A percentile compares a stretch with the other conserved stretches of the same genome.
These are phyloP conservation scores for Pseudocercospora macadamiae DNA, from an alignment of 2,329 filamentous ascomycete species.

Conservation along the genomic window DNA sequence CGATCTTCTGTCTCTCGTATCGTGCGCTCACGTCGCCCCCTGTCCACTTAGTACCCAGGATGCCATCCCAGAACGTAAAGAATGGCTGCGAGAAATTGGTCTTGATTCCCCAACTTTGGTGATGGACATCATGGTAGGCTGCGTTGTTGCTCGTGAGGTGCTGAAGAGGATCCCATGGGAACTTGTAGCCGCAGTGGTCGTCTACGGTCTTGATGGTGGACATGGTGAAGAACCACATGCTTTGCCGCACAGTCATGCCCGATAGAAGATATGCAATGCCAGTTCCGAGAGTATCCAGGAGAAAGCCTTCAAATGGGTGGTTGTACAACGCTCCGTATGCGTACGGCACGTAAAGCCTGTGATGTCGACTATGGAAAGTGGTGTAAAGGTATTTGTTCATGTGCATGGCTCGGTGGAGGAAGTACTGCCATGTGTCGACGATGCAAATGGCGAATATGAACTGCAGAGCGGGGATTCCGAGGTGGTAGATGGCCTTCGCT, in stretches of 20 bases:
- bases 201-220: constrained; percentile 96
- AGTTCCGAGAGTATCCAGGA: constrained; percentile 87
- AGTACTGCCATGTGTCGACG: constrained; percentile 98
- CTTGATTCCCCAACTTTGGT: constrained; percentile 99
- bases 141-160: constrained; percentile 93
- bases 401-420: constrained; percentile 94
- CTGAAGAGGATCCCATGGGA: constrained; percentile 94
- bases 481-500: constrained; percentile 79
- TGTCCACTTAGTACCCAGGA: constrained; percentile 81
- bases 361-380: constrained; percentile 91
- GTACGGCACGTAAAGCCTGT: constrained; percentile 96
- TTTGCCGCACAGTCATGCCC: constrained; percentile 81
- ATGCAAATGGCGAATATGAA: constrained; percentile 73
- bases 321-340: constrained; percentile 97
- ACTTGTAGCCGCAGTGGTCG: constrained; percentile 94
- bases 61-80: constrained; percentile 92
- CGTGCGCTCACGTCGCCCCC: constrained; percentile 65
- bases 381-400: constrained; percentile 96
- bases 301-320: constrained; percentile 90
- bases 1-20: constrained; percentile 60
- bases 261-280: constrained; percentile 80
- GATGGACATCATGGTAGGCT: constrained; percentile 95
- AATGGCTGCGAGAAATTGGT: constrained; percentile 81
- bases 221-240: constrained; percentile 84
- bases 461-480: constrained; percentile 74